Evolutionary conservation across 1,139 yeast genomes (phyloP).

Genomic region (Groenewaldozyma auringiensis): DNA sequence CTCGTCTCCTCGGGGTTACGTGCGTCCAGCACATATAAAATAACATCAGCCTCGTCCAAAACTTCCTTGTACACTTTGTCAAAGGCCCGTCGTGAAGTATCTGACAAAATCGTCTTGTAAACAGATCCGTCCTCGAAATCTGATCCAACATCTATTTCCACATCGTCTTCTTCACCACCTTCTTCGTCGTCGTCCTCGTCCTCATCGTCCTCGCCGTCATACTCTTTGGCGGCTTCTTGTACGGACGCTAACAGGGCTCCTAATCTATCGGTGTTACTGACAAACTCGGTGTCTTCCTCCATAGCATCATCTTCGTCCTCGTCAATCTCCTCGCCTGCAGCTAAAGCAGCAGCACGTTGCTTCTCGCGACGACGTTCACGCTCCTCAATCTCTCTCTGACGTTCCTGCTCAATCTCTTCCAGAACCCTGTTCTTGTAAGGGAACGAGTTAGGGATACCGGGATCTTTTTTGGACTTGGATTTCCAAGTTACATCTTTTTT

Average conservation of each 20-base stretch:
- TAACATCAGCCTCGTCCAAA: slow-evolving; percentile 83
- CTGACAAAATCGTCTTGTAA: slow-evolving; percentile 40
- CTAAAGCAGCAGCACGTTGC: slow-evolving; percentile 42
- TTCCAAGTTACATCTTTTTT: slow-evolving; percentile 94
- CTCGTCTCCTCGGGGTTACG: slow-evolving; percentile 96
- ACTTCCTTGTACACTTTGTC: slow-evolving; percentile 68
- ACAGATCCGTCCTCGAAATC: slow-evolving; percentile 28
- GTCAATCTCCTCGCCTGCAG: slow-evolving; percentile 37
- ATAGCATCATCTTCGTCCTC: slow-evolving; percentile 36
- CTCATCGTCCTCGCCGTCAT: slow-evolving; percentile 42
- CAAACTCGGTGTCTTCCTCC: slow-evolving; percentile 28
- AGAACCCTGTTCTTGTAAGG: slow-evolving; percentile 86
- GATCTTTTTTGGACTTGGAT: slow-evolving; percentile 73
- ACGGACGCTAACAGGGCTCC: slow-evolving; percentile 88
- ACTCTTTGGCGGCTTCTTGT: slow-evolving; percentile 65
- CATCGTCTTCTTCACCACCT: slow-evolving; percentile 36
- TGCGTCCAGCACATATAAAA: slow-evolving; percentile 89
- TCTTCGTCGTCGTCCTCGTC: slow-evolving; percentile 24
- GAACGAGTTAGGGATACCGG: slow-evolving; percentile 90
- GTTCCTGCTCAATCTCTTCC: slow-evolving; percentile 68
- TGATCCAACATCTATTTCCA: slow-evolving; percentile 30
- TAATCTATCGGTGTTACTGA: slow-evolving; percentile 44
- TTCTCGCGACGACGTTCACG: slow-evolving; percentile 43
- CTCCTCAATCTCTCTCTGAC: slow-evolving; percentile 55
- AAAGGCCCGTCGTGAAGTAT: slow-evolving; percentile 65